A percentile compares a stretch with the other conserved stretches of the same genome.
Conservation (phyloP, 148 eudicot genomes). For the Vaccinium corymbosum region DNA sequence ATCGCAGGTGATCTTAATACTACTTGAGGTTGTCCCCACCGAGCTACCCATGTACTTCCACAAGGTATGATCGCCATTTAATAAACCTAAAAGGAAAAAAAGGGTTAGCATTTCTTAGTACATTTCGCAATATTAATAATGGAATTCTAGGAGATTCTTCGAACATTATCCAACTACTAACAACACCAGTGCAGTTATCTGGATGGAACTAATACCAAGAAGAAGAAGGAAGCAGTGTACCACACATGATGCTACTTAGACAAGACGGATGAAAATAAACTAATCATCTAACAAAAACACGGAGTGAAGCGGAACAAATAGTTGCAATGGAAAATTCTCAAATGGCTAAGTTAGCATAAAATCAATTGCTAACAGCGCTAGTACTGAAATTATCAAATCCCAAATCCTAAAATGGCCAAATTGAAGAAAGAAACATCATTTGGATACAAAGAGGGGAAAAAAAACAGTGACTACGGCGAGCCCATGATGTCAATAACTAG, state of each 20-base stretch:
- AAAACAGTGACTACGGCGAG: not conserved
- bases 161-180: not conserved
- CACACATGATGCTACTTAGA: not conserved
- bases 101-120: not conserved
- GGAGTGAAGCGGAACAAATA: not conserved
- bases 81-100: constrained; percentile 8
- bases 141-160: not conserved
- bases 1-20: constrained; percentile 33
- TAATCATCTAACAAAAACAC: not conserved
- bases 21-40: constrained; percentile 59
- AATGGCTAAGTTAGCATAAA: not conserved
- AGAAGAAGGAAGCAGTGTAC: not conserved
- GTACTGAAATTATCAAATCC: not conserved
- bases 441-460: not conserved
- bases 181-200: not conserved
- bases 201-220: not conserved
- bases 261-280: not conserved
- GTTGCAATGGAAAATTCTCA: not conserved
- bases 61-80: constrained; percentile 77
- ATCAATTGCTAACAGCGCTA: not conserved
- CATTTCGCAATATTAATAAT: not conserved
- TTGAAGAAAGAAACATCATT: not conserved
- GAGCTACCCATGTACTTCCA: constrained; percentile 81
- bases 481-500: too few relatives aligned
- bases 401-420: not conserved